phyloP scores from a whole-genome alignment of 768 basidiomycete species.

The Cystobasidium tubakii region DNA sequence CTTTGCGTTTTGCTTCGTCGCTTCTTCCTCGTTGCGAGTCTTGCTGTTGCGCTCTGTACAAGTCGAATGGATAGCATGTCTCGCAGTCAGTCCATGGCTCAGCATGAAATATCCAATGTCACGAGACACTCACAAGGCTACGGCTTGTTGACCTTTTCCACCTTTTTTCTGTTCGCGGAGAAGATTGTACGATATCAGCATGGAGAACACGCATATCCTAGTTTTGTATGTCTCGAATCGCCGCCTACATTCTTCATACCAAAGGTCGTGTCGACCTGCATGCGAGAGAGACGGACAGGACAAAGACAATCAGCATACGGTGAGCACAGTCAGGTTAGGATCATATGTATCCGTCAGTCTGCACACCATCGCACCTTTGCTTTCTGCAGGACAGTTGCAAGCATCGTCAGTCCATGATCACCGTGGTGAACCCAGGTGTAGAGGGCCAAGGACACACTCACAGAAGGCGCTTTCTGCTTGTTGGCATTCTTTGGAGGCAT shows the following conservation, averaged over 20 bases:
- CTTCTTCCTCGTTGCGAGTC: conserved; percentile 68
- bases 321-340: conserved; percentile 36
- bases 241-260: conserved; percentile 71
- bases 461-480: conserved; percentile 76
- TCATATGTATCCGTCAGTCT: too few species aligned
- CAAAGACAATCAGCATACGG: conserved; percentile 45
- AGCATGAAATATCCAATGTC: conserved; percentile 45
- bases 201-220: background rate
- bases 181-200: background rate
- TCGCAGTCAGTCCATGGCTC: background rate
- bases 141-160: conserved; percentile 21
- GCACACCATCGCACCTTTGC: conserved; percentile 46
- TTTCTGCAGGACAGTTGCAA: background rate
- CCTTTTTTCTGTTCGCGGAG: conserved; percentile 34
- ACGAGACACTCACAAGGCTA: conserved; percentile 53
- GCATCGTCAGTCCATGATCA: background rate
- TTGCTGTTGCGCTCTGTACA: conserved; percentile 72
- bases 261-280: conserved; percentile 60
- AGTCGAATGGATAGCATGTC: conserved; percentile 44
- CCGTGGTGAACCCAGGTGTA: background rate
- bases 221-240: background rate
- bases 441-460: conserved; percentile 30
- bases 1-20: conserved; percentile 71
- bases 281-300: conserved; percentile 42
- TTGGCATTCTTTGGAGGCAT: conserved; percentile 75